phyloP scores from a whole-genome alignment of 2,329 filamentous ascomycete genomes.

The Penicillium aurantiogriseum region DNA sequence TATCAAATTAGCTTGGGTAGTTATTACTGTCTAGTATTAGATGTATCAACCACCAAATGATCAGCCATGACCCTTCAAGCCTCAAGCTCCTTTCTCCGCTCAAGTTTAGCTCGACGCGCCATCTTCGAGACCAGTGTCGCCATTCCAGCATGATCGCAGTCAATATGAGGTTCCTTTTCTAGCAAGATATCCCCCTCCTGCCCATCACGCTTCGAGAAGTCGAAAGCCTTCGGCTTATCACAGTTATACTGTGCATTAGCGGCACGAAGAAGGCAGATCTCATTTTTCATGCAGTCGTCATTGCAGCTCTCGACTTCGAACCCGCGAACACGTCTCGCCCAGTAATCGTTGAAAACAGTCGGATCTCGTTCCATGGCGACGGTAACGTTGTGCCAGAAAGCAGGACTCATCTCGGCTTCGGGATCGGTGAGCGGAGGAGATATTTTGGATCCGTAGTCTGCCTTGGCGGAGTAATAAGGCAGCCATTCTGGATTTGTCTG shows the following conservation, averaged over 20 bases:
- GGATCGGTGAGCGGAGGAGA: constrained; percentile 43
- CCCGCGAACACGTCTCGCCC: constrained; percentile 50
- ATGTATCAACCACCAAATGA: neutral
- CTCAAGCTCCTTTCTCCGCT: constrained; percentile 2
- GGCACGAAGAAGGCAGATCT: constrained; percentile 56
- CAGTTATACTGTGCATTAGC: constrained; percentile 56
- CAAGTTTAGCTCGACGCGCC: constrained; percentile 12
- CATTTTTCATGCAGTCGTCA: constrained; percentile 44
- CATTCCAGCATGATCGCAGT: constrained; percentile 29
- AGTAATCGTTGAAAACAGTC: constrained; percentile 49
- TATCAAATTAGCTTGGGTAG: neutral
- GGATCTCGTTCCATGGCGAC: constrained; percentile 47
- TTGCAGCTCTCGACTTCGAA: constrained; percentile 45
- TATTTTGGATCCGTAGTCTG: constrained; percentile 51
- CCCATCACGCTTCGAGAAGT: constrained; percentile 32
- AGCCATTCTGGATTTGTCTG: constrained; percentile 53
- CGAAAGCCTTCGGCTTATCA: constrained; percentile 36
- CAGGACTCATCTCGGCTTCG: constrained; percentile 51
- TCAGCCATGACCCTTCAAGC: neutral
- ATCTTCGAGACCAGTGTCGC: constrained; percentile 25
- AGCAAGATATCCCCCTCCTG: neutral
- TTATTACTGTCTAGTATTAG: neutral
- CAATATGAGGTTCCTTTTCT: constrained; percentile 9
- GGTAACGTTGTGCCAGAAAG: constrained; percentile 61
- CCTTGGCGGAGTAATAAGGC: constrained; percentile 58